Conservation (phyloP, 2,329 filamentous ascomycete genomes). For the Corinectria fuckeliana region DNA sequence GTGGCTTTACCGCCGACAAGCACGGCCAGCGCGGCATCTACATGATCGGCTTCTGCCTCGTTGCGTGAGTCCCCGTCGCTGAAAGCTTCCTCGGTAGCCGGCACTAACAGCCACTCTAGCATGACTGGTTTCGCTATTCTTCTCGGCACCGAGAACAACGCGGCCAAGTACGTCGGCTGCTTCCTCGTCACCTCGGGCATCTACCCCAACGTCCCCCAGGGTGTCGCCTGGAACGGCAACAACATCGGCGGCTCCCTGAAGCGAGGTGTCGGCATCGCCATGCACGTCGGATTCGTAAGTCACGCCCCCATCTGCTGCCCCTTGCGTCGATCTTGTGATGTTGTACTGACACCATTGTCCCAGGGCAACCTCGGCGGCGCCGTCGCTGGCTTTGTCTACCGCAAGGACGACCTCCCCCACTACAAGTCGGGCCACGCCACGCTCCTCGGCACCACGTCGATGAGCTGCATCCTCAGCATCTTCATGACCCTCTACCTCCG, state of each 20-base stretch:
- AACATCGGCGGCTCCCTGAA: conserved; percentile 63
- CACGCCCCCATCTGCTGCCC: neutral
- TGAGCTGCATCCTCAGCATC: conserved; percentile 57
- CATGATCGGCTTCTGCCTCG: conserved; percentile 46
- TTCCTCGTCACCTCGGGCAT: conserved; percentile 49
- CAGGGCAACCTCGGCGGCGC: conserved; percentile 47
- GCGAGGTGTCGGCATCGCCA: conserved; percentile 61
- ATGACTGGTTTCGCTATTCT: conserved; percentile 45
- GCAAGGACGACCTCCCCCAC: conserved; percentile 54
- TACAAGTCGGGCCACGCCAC: conserved; percentile 66
- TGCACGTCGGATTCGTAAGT: conserved; percentile 56
- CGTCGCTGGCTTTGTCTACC: conserved; percentile 44
- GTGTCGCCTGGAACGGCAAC: conserved; percentile 65
- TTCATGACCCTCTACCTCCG: conserved; percentile 65
- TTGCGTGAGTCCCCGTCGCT: conserved; percentile 40
- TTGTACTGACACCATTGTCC: conserved; percentile 21
- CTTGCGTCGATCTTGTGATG: neutral
- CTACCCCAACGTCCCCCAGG: conserved; percentile 62
- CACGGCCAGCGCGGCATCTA: conserved; percentile 46
- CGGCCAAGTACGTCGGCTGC: conserved; percentile 55
- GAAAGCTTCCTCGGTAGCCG: neutral
- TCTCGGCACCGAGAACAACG: conserved; percentile 42
- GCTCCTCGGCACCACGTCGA: conserved; percentile 61
- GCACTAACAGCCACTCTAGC: conserved; percentile 31
- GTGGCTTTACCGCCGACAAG: conserved; percentile 52